Conservation (phyloP, 805 yeast genomes). For the Sporopachydermia lactativora region DNA sequence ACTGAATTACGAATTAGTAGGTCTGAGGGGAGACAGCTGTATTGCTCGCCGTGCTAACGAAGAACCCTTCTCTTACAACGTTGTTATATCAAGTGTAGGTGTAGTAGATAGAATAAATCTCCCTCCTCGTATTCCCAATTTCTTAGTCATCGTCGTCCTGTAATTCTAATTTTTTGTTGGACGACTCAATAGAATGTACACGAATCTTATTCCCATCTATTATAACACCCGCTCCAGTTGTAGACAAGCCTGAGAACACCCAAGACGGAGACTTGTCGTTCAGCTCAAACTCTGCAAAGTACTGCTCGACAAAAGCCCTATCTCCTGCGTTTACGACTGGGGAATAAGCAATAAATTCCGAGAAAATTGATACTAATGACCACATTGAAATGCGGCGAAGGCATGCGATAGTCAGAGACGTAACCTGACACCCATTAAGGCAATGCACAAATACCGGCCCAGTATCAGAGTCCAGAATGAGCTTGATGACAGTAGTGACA, state of each 20-base stretch:
- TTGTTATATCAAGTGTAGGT: too few relatives aligned
- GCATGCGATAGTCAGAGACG: conserved; percentile 77
- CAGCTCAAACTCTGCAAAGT: conserved; percentile 49
- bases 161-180: neutral
- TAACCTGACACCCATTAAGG: conserved; percentile 77
- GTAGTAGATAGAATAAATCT: too few relatives aligned
- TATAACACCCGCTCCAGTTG: conserved; percentile 33
- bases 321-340: conserved; percentile 73
- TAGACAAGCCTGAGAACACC: conserved; percentile 54
- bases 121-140: too few relatives aligned
- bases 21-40: too few relatives aligned
- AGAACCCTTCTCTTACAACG: too few relatives aligned
- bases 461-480: conserved; percentile 40
- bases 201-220: neutral
- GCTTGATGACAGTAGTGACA: conserved; percentile 23
- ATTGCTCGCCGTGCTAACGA: too few relatives aligned
- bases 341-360: conserved; percentile 68
- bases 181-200: neutral
- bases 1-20: too few relatives aligned
- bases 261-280: conserved; percentile 39
- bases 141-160: conserved; percentile 1
- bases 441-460: conserved; percentile 80
- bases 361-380: conserved; percentile 79
- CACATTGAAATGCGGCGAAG: conserved; percentile 71
- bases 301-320: conserved; percentile 69